phyloP scores from a whole-genome alignment of 2,329 filamentous ascomycete genomes.

The Eutypa lata region DNA sequence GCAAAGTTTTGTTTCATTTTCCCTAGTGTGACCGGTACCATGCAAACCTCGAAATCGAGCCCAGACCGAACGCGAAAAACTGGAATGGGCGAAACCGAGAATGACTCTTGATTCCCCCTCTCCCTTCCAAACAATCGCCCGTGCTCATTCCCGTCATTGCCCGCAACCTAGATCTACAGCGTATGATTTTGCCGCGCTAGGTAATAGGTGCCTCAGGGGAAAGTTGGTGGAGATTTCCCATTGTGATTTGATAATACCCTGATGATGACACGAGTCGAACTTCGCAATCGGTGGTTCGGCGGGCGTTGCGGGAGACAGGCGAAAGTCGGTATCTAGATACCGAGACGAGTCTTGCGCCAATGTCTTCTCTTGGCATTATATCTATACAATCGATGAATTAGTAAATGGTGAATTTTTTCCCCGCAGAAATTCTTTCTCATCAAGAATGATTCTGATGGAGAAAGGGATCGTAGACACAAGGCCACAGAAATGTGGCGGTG shows the following conservation, averaged over 20 bases:
- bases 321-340: constrained; percentile 74
- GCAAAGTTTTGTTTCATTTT: constrained; percentile 17
- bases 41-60: constrained; percentile 25
- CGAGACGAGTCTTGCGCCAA: constrained; percentile 99
- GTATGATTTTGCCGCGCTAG: background rate
- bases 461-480: too few species aligned
- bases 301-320: constrained; percentile 25
- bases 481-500: background rate
- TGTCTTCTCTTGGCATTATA: constrained; percentile 99
- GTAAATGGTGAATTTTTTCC: constrained; percentile 1
- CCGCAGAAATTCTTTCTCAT: too few species aligned
- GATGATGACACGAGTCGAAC: too few species aligned
- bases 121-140: background rate
- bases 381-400: constrained; percentile 48
- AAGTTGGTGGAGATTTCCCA: background rate
- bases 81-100: constrained; percentile 1
- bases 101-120: constrained; percentile 5
- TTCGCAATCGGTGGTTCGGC: background rate
- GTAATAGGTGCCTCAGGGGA: background rate
- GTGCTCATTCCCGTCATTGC: background rate
- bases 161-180: background rate
- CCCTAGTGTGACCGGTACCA: constrained; percentile 37
- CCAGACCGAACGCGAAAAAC: constrained; percentile 10
- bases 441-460: too few species aligned
- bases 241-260: too few species aligned